These are phyloP conservation scores for Borovskyia barvae DNA, from an alignment of 208 protist species.

Conservation along the genomic window DNA sequence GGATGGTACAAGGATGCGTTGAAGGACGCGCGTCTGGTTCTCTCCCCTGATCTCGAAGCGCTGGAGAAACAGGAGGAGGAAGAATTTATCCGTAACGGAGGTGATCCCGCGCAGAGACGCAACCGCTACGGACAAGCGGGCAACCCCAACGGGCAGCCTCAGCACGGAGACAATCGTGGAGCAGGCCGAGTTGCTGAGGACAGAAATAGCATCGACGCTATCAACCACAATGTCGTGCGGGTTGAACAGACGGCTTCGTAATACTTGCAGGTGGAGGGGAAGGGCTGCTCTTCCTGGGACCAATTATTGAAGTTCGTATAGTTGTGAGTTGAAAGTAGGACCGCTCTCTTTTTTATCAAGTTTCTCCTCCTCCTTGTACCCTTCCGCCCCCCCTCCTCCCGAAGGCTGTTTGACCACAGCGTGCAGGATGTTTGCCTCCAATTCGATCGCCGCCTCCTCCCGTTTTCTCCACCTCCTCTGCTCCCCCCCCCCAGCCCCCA, in stretches of 20 bases:
- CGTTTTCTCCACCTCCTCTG: background rate
- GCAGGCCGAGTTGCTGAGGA: background rate
- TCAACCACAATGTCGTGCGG: conserved; percentile 10
- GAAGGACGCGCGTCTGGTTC: conserved; percentile 29
- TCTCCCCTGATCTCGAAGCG: conserved; percentile 44
- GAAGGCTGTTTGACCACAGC: no score
- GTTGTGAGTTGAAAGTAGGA: background rate
- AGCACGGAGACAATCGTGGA: conserved; percentile 2
- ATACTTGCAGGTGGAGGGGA: background rate
- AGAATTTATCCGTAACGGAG: conserved; percentile 22
- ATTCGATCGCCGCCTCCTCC: background rate
- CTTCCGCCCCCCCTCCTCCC: no score
- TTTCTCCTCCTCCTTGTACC: background rate
- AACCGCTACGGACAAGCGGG: conserved; percentile 29
- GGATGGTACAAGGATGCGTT: conserved; percentile 55
- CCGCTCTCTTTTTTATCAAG: background rate
- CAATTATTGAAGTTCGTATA: background rate
- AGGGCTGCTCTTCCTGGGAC: background rate
- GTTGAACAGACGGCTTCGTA: conserved; percentile 21
- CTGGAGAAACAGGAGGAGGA: conserved; percentile 44
- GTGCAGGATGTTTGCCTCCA: no score
- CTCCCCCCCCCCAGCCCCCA: background rate
- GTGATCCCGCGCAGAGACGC: conserved; percentile 23
- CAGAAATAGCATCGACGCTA: conserved; percentile 6
- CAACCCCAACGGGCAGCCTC: conserved; percentile 11